A percentile compares a stretch with the other conserved stretches of the same genome.
Conservation (phyloP, 2,329 filamentous ascomycete genomes). For the Colletotrichum navitas region DNA sequence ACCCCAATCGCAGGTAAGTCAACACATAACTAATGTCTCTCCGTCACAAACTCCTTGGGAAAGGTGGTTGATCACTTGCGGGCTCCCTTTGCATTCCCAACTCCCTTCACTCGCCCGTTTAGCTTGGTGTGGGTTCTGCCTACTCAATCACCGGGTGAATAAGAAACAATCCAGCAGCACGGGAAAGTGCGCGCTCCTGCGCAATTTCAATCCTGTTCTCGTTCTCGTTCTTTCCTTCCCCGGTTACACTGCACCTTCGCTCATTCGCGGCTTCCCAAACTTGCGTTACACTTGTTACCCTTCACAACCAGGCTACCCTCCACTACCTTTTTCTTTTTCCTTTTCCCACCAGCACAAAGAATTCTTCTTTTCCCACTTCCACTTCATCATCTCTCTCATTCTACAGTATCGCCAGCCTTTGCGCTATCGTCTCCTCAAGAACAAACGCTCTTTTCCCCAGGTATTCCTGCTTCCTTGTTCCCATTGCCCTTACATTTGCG, state of each 20-base stretch:
- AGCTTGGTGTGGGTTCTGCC: background rate
- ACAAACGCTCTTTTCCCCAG: constrained; percentile 18
- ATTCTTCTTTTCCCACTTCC: constrained; percentile 19
- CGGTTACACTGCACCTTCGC: constrained; percentile 32
- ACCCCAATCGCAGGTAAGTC: constrained; percentile 32
- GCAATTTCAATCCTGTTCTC: constrained; percentile 6
- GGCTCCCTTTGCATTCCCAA: background rate
- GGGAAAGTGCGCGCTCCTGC: constrained; percentile 1
- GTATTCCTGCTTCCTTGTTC: constrained; percentile 7
- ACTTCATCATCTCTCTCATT: constrained; percentile 2
- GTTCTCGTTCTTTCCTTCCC: constrained; percentile 26
- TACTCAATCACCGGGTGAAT: background rate
- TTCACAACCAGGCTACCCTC: constrained; percentile 3
- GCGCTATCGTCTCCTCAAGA: background rate
- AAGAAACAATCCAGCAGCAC: background rate
- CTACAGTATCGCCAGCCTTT: background rate
- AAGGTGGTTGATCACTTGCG: background rate
- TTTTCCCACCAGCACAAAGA: constrained; percentile 1
- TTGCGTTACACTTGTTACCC: constrained; percentile 31
- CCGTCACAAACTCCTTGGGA: background rate
- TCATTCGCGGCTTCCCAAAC: constrained; percentile 29
- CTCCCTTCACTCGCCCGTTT: background rate
- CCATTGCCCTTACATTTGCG: background rate
- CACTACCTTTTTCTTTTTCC: constrained; percentile 13
- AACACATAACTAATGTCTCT: background rate